Evolutionary conservation across 106 monocot genomes (phyloP), one percentile per base, ranked within the genome.

Genomic region (Posidonia australis): DNA sequence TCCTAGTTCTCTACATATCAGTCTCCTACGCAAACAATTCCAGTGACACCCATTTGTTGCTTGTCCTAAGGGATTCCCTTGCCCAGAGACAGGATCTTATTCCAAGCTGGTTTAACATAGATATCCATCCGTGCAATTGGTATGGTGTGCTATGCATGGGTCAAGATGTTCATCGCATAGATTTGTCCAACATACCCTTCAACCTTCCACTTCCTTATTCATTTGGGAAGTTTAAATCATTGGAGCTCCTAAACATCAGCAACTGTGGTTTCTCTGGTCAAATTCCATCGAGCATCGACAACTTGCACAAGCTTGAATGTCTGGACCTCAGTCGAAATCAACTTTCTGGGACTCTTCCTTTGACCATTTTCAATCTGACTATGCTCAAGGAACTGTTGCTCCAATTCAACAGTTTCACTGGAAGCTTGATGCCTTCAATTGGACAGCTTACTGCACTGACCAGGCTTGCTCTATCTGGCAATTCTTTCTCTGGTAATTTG

Each of bases 181-280:
- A 94, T 56, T 74, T 94, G 46, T 86, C 86, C n/a, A 36, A 63
- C 32, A 69, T 70, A 10, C 77, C 72, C 0, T 65, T 94, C 19
- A 75, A 76, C 13, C 12, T 75, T 20, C 80, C 64, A n/a, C 58
- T 94, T 65, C 90, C 94, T 46, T 52, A 27, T 44, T 70, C 68
- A 45, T 64, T 94, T 32, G 82, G 74, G 20, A 70, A 69, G 28
- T 82, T 94, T 23, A 58, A 17, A 41, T 69, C 67, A 63, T 78
- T 94, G 23, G 78, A 47, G 53, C 53, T 63, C 22, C 86, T 94
- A 63, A 94, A 94, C 76, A 62, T 94, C n/a, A 90, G 84, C 70
- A 76, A 69, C 18, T 86, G 94, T 56, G 75, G 71, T 2, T 74
- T 93, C 54, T 70, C 69, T 48, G 88, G 92, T 17, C 64, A 54